These are phyloP conservation scores for Bretschneidera sinensis DNA, from an alignment of 345 rosid species.

Conservation along the genomic window DNA sequence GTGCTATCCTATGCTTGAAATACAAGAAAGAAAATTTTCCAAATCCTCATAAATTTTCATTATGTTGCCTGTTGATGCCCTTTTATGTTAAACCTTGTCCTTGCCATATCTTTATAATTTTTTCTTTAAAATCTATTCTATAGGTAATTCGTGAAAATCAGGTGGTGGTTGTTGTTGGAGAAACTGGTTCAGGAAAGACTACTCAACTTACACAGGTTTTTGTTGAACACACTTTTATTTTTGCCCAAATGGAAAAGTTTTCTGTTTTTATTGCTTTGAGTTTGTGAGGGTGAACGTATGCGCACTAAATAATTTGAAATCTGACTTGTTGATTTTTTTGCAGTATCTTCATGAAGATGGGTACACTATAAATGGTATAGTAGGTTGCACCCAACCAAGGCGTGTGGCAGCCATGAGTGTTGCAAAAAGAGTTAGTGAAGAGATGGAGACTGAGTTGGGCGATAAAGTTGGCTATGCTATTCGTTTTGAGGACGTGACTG, in stretches of 20 bases:
- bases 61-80: background rate
- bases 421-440: slow-evolving; percentile 99
- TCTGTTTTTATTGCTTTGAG: background rate
- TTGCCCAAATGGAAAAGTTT: no score
- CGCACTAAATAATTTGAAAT: background rate
- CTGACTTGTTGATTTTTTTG: background rate
- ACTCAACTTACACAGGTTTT: slow-evolving; percentile 94
- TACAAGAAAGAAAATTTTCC: no score
- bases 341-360: slow-evolving; percentile 95
- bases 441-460: slow-evolving; percentile 94
- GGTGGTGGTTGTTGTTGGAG: slow-evolving; percentile 87
- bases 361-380: slow-evolving; percentile 61
- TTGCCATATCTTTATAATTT: background rate
- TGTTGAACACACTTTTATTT: background rate
- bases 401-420: slow-evolving; percentile 99
- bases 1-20: no score
- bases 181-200: slow-evolving; percentile 98
- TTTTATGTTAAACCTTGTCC: slow-evolving; percentile 3
- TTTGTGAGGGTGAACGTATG: background rate
- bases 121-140: slow-evolving; percentile 10
- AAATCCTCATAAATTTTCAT: background rate
- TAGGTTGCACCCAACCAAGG: slow-evolving; percentile 98
- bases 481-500: slow-evolving; percentile 97
- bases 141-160: slow-evolving; percentile 96
- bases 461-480: slow-evolving; percentile 93